Base-by-base conservation (phyloP, 345 rosid species). In the Ailanthus altissimus region DNA sequence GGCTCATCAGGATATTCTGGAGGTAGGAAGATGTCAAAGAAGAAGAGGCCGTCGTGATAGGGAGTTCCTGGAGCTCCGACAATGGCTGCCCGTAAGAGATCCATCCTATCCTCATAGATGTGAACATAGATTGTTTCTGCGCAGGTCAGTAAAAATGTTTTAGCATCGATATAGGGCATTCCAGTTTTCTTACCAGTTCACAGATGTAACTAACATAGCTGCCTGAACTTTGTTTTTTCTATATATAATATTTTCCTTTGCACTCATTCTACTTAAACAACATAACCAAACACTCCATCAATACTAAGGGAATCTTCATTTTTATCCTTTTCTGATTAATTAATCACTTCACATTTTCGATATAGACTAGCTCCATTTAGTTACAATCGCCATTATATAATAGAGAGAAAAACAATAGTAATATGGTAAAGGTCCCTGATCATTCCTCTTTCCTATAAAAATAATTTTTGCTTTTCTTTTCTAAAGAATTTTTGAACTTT, bases 31-130 rank as follows among this genome's bases (percentile, higher is more conserved):
- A 96, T 86, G 84, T 96, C 99, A 47, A 96, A 96, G 75, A 96
- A 92, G 93, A 93, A 96, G 14, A 96, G 89, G 28, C 98, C 99
- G 7, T 96, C 90, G 2, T 93, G 93, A 83, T 96, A 96, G 8
- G 98, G 99, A 38, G 97, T 96, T 67, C 97, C 97, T 56, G 91
- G 86, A 46, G 93, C 88, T 73, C 99, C 99, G 57, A 93, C 85
- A 45, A 96, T 78, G 72, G 91, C 97, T 72, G 97, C 97, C 58
- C 93, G 89, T 43, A 96, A 58, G 60, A 96, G 94, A 85, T 93
- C 97, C 84, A 92, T 90, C 88, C 97, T 89, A 69, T 92, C 94
- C 84, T 91, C 99, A 14, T 83, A 96, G 75, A 80, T 79, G 58
- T 97, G 98, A 72, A 92, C 93, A 21, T 86, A 93, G 58, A 96